These are phyloP conservation scores for Cucumis cinereus DNA, from an alignment of 306 rosid genomes.

Conservation along the genomic window DNA sequence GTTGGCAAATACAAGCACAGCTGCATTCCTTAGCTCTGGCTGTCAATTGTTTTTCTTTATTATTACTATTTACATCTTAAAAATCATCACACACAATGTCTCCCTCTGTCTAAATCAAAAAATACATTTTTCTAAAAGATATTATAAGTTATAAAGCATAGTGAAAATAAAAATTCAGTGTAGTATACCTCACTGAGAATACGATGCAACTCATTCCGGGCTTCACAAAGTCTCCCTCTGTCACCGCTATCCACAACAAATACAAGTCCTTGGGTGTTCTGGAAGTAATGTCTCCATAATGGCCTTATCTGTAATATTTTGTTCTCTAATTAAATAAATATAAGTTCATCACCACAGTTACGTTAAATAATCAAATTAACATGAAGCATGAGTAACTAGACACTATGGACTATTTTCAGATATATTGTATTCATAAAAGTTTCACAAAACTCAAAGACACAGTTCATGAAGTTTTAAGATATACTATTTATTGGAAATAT, in stretches of 20 bases:
- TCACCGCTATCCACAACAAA: constrained; percentile 44
- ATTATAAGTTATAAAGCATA: too few relatives aligned
- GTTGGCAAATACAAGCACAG: constrained; percentile 34
- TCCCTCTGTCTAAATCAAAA: background rate
- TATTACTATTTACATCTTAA: background rate
- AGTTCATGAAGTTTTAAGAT: too few relatives aligned
- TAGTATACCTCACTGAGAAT: constrained; percentile 21
- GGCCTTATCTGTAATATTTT: constrained; percentile 23
- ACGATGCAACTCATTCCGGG: constrained; percentile 33
- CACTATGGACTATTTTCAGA: too few relatives aligned
- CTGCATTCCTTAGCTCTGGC: constrained; percentile 16
- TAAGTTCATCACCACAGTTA: background rate
- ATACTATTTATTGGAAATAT: background rate
- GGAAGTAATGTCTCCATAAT: constrained; percentile 41
- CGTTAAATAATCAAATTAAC: background rate
- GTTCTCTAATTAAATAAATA: background rate
- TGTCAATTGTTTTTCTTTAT: background rate
- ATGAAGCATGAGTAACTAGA: background rate
- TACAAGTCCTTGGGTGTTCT: constrained; percentile 30
- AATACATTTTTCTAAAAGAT: too few relatives aligned
- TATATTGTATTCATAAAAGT: background rate
- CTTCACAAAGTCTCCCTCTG: constrained; percentile 27
- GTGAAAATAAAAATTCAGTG: background rate
- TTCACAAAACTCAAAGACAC: background rate
- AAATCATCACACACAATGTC: background rate